phyloP scores from a whole-genome alignment of 75 land plant species.

The Picea glauca region DNA sequence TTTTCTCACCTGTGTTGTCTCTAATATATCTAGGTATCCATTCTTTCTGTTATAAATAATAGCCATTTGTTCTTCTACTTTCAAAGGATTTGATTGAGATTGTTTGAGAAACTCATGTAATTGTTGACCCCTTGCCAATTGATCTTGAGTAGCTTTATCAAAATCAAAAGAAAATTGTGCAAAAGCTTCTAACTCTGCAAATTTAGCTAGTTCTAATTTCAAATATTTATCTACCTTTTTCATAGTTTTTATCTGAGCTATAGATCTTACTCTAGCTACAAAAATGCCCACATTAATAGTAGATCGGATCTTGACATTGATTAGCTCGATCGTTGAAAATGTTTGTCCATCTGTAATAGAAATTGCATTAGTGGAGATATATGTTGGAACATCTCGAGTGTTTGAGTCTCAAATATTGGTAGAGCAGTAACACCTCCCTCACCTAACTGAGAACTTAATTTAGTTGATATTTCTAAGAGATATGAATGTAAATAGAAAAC shows the following conservation, averaged over 20 bases:
- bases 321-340: background rate
- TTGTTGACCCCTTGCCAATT: constrained; percentile 17
- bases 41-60: background rate
- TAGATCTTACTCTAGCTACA: background rate
- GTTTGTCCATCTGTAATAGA: background rate
- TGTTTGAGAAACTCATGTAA: constrained; percentile 2
- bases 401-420: background rate
- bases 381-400: background rate
- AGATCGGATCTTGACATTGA: background rate
- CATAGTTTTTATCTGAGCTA: too few relatives aligned
- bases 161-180: constrained; percentile 22
- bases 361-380: constrained; percentile 2
- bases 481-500: background rate
- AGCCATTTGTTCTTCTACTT: background rate
- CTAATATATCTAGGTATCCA: background rate
- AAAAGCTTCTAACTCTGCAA: constrained; percentile 21
- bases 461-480: background rate
- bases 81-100: background rate
- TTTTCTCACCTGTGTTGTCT: background rate
- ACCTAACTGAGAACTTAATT: background rate
- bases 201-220: background rate
- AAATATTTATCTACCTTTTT: too few relatives aligned
- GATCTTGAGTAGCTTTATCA: constrained; percentile 25
- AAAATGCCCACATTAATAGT: constrained; percentile 1
- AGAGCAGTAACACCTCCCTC: background rate